Conservation (phyloP, 345 rosid genomes). For the Eucalyptus tenuipes region DNA sequence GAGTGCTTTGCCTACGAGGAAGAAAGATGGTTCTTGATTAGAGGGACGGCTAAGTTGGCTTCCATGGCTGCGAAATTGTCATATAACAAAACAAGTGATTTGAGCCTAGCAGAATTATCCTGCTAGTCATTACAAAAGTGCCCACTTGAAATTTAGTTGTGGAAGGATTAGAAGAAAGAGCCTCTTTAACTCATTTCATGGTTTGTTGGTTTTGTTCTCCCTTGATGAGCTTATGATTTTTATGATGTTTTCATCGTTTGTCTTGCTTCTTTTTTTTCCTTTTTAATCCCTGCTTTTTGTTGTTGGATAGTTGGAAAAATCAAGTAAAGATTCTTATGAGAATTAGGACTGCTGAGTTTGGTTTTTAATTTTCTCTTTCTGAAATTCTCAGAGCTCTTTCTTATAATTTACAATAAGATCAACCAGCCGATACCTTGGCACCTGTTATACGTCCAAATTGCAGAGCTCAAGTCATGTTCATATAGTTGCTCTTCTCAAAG, state of each 20-base stretch:
- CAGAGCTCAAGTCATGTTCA: neutral
- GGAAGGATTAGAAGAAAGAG: neutral
- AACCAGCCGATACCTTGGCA: neutral
- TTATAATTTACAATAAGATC: neutral
- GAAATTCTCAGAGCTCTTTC: neutral
- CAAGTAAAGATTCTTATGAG: neutral
- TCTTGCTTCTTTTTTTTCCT: neutral
- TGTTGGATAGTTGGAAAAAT: neutral
- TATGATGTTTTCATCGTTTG: neutral
- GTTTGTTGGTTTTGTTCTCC: neutral
- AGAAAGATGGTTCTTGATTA: neutral
- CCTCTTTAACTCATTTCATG: neutral
- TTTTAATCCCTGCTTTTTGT: neutral
- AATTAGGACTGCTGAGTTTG: neutral
- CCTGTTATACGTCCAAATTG: neutral
- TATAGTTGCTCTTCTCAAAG: neutral
- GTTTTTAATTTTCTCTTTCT: neutral
- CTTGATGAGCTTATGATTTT: neutral
- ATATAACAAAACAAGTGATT: neutral
- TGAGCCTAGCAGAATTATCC: neutral
- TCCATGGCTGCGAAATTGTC: neutral
- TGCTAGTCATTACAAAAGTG: neutral
- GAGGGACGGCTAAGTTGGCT: neutral
- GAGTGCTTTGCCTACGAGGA: neutral
- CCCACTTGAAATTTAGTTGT: neutral